Evolutionary conservation across 208 protist genomes (phyloP).

Genomic region (Trypanosoma vivax): DNA sequence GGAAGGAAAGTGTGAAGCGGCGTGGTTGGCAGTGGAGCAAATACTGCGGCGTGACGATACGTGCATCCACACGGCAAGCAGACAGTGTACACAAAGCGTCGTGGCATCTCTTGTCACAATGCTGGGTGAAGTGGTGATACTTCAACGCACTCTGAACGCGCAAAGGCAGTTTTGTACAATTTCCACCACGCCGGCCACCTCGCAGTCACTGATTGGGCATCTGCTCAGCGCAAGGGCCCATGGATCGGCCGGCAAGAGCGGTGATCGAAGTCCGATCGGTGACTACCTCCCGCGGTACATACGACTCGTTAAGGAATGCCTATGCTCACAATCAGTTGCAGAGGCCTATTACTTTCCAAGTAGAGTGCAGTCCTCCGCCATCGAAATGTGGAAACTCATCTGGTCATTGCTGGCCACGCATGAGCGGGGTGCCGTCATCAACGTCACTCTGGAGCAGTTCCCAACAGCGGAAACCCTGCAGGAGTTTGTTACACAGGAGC

Average conservation of each 20-base stretch:
- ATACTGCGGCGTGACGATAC: constrained; percentile 25
- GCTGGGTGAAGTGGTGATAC: constrained; percentile 37
- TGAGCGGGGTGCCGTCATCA: constrained; percentile 28
- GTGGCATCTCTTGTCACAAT: constrained; percentile 36
- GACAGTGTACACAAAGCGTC: constrained; percentile 46
- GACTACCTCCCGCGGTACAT: constrained; percentile 13
- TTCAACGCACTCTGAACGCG: background rate
- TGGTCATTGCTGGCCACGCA: constrained; percentile 39
- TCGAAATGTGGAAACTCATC: constrained; percentile 34
- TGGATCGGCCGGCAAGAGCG: background rate
- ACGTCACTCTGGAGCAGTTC: constrained; percentile 39
- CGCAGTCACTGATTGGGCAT: constrained; percentile 15
- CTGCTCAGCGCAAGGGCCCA: constrained; percentile 7
- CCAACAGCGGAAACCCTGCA: constrained; percentile 23
- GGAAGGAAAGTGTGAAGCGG: constrained; percentile 25
- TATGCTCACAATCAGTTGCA: constrained; percentile 8
- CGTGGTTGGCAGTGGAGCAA: constrained; percentile 40
- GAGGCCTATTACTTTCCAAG: constrained; percentile 62
- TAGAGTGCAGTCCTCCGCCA: constrained; percentile 50
- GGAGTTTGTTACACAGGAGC: constrained; percentile 29
- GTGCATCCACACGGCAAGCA: constrained; percentile 22
- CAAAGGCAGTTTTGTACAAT: no score
- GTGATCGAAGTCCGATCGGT: background rate
- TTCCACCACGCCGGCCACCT: constrained; percentile 20
- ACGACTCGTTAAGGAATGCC: constrained; percentile 5